phyloP scores from a whole-genome alignment of 1,284 basidiomycete genomes.

The Sparassis latifolia region DNA sequence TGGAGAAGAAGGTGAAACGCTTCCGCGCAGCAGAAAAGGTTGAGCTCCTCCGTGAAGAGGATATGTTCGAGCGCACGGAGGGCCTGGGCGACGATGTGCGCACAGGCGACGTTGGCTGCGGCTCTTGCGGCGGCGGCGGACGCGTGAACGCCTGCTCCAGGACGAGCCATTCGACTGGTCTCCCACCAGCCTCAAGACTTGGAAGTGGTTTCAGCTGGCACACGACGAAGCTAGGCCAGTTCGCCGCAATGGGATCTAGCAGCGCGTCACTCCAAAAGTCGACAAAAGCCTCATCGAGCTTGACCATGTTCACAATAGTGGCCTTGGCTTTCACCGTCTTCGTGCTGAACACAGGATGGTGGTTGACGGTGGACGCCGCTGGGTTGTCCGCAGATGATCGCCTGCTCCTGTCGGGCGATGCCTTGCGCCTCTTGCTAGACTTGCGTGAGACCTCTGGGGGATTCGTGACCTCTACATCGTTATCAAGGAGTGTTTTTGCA shows the following conservation, averaged over 20 bases:
- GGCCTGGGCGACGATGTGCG: conserved; percentile 43
- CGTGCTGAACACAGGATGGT: conserved; percentile 7
- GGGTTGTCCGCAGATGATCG: conserved; percentile 24
- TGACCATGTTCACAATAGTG: conserved; percentile 39
- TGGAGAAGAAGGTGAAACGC: conserved; percentile 52
- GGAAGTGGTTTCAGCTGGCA: conserved; percentile 49
- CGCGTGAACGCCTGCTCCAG: conserved; percentile 52
- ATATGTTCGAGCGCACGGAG: conserved; percentile 39
- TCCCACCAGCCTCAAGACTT: conserved; percentile 16
- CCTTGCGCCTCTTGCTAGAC: conserved; percentile 24
- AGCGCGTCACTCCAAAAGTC: conserved; percentile 73
- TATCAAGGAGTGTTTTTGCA: conserved; percentile 49
- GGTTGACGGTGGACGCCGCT: conserved; percentile 6
- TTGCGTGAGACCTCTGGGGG: conserved; percentile 29
- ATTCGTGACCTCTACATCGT: conserved; percentile 52
- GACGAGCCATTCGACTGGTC: conserved; percentile 51
- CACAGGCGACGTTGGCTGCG: conserved; percentile 9
- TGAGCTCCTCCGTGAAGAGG: conserved; percentile 28
- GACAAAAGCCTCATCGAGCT: conserved; percentile 69
- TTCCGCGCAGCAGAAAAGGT: conserved; percentile 42
- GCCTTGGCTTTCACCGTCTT: conserved; percentile 32
- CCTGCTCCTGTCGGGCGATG: conserved; percentile 17
- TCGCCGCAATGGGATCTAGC: conserved; percentile 52
- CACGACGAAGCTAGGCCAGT: conserved; percentile 62
- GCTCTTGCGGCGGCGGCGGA: conserved; percentile 30